Evolutionary conservation across 139 green algal species (phyloP).

Genomic region (Gonium pectorale): DNA sequence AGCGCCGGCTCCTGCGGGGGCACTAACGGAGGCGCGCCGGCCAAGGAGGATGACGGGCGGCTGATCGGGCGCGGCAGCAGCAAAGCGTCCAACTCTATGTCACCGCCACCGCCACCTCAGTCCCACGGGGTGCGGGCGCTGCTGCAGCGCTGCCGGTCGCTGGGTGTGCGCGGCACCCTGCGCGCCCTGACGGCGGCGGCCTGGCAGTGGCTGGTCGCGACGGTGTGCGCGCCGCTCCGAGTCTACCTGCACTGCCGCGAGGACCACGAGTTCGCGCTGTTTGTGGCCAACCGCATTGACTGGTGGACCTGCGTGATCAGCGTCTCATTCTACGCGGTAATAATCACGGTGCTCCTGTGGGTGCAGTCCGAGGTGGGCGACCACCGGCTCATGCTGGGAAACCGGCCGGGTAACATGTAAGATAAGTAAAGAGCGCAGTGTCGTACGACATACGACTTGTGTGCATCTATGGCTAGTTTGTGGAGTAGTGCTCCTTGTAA

Average conservation of each 20-base stretch:
- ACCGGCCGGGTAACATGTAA: constrained; percentile 18
- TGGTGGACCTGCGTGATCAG: neutral
- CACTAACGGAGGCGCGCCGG: neutral
- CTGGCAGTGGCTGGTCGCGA: neutral
- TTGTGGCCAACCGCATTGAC: constrained; percentile 16
- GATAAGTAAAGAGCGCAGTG: too few relatives aligned
- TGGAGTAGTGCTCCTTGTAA: too few relatives aligned
- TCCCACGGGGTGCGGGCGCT: neutral
- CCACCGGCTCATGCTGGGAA: constrained; percentile 23
- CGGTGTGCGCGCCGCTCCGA: neutral
- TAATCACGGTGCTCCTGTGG: neutral
- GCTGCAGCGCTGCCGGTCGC: neutral
- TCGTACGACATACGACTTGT: too few relatives aligned
- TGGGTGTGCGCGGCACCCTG: neutral
- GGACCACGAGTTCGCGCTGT: constrained; percentile 1
- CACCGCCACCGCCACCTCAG: neutral
- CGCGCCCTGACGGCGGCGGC: neutral
- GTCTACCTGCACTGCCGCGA: neutral
- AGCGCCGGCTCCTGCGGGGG: too few relatives aligned
- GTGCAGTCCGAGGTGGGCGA: constrained; percentile 2
- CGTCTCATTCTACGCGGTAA: neutral
- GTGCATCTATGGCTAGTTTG: too few relatives aligned
- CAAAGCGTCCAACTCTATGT: too few relatives aligned
- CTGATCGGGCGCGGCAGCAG: too few relatives aligned
- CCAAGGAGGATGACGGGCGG: too few relatives aligned